These are phyloP conservation scores for Boletus subcaerulescens DNA, from an alignment of 768 basidiomycete species.

Conservation along the genomic window DNA sequence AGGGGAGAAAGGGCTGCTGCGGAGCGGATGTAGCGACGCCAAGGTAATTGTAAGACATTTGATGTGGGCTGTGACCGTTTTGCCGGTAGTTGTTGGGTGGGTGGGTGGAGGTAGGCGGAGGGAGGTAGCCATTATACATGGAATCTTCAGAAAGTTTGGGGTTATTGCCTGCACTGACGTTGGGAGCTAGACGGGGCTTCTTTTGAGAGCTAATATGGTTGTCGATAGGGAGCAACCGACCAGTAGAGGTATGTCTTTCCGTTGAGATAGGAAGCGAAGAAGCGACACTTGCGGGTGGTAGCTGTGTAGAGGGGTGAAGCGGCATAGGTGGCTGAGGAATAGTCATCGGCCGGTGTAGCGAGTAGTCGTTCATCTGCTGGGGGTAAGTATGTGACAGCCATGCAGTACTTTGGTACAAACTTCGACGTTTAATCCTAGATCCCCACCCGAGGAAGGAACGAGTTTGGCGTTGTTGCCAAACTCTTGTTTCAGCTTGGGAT, in stretches of 20 bases:
- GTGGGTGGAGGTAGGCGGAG: constrained; percentile 30
- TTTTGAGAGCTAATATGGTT: constrained; percentile 26
- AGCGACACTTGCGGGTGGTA: constrained; percentile 16
- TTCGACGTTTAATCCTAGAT: constrained; percentile 23
- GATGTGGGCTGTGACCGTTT: constrained; percentile 29
- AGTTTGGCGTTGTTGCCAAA: constrained; percentile 22
- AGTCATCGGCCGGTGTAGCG: constrained; percentile 29
- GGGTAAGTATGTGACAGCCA: background rate
- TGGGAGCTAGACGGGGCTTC: constrained; percentile 30
- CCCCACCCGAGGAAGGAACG: constrained; percentile 11
- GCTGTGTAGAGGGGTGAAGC: constrained; percentile 27
- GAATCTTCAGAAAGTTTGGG: constrained; percentile 30
- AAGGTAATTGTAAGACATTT: constrained; percentile 24
- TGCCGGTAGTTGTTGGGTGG: constrained; percentile 27
- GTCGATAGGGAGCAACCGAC: constrained; percentile 30
- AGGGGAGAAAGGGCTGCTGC: constrained; percentile 24
- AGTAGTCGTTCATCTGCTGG: constrained; percentile 28
- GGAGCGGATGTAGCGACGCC: constrained; percentile 15
- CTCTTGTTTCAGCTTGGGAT: constrained; percentile 31
- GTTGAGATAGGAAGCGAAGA: constrained; percentile 34
- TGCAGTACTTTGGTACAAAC: constrained; percentile 14
- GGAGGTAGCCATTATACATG: constrained; percentile 30
- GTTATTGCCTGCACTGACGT: constrained; percentile 17
- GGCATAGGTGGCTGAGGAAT: constrained; percentile 35
- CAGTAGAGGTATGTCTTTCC: constrained; percentile 32